Conservation (phyloP, 2,329 filamentous ascomycete genomes). For the Fusarium tuaranense region DNA sequence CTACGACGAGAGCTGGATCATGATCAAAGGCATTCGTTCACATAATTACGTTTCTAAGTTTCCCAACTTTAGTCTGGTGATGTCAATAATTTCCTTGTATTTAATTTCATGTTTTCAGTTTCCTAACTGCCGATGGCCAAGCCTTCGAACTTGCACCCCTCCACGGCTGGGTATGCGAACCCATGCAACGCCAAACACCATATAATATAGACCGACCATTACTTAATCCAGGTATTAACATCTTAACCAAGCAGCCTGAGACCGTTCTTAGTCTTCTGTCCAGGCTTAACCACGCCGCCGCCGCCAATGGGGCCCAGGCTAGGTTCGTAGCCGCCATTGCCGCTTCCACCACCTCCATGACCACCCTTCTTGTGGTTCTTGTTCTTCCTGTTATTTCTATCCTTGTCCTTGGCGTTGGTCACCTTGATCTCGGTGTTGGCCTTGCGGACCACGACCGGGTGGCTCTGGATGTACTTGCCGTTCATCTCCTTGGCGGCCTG, state of each 20-base stretch:
- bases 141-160: background rate
- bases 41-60: background rate
- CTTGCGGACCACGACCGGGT: constrained; percentile 88
- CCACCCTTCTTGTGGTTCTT: constrained; percentile 53
- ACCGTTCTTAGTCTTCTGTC: constrained; percentile 76
- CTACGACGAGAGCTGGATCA: constrained; percentile 21
- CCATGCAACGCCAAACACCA: constrained; percentile 38
- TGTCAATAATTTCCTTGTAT: background rate
- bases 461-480: constrained; percentile 98
- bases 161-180: constrained; percentile 14
- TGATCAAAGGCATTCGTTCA: background rate
- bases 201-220: background rate
- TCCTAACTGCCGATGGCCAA: background rate
- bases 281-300: constrained; percentile 69
- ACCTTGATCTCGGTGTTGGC: constrained; percentile 93
- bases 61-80: background rate
- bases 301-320: constrained; percentile 62
- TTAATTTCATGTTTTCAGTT: background rate
- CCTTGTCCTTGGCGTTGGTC: constrained; percentile 73
- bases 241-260: constrained; percentile 69
- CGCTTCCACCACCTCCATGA: constrained; percentile 43
- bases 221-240: background rate
- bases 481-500: constrained; percentile 98
- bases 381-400: constrained; percentile 52
- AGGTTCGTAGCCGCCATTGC: constrained; percentile 59